Evolutionary conservation across 2,329 filamentous ascomycete species (phyloP).

Genomic region (Xylariaceae sp.): DNA sequence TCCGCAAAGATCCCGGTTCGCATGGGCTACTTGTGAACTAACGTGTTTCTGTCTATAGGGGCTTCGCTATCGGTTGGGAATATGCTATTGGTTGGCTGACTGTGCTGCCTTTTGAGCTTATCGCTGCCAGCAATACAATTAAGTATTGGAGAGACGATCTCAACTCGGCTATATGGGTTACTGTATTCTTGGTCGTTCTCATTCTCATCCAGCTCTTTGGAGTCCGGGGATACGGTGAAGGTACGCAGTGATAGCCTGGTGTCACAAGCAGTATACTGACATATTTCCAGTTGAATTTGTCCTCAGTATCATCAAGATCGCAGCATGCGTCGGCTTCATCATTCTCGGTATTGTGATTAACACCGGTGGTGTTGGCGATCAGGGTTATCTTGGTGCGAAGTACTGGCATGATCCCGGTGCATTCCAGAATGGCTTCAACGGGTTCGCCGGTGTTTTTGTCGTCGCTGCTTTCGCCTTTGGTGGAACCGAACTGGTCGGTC

Average conservation of each 20-base stretch:
- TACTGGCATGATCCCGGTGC: constrained; percentile 67
- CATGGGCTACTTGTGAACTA: neutral
- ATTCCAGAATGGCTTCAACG: constrained; percentile 58
- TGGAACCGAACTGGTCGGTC: constrained; percentile 60
- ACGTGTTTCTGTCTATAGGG: constrained; percentile 39
- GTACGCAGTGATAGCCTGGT: constrained; percentile 35
- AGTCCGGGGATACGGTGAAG: constrained; percentile 63
- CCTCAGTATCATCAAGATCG: constrained; percentile 63
- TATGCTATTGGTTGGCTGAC: constrained; percentile 58
- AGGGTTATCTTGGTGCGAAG: constrained; percentile 65
- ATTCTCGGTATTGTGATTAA: constrained; percentile 67
- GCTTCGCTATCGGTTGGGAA: constrained; percentile 62
- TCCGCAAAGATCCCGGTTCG: neutral
- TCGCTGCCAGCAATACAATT: constrained; percentile 61
- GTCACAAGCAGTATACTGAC: constrained; percentile 28
- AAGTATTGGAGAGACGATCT: constrained; percentile 59
- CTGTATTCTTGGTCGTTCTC: constrained; percentile 60
- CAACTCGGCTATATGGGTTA: constrained; percentile 62
- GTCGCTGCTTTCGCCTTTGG: constrained; percentile 59
- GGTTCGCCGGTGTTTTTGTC: constrained; percentile 59
- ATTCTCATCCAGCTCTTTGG: constrained; percentile 61
- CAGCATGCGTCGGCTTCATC: constrained; percentile 68
- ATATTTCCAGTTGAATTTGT: constrained; percentile 59
- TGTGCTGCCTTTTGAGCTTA: constrained; percentile 60
- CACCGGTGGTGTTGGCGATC: constrained; percentile 60